Evolutionary conservation across 2,329 filamentous ascomycete genomes (phyloP), one percentile per base, ranked within the genome.

Genomic region (Aspergillus flavus): DNA sequence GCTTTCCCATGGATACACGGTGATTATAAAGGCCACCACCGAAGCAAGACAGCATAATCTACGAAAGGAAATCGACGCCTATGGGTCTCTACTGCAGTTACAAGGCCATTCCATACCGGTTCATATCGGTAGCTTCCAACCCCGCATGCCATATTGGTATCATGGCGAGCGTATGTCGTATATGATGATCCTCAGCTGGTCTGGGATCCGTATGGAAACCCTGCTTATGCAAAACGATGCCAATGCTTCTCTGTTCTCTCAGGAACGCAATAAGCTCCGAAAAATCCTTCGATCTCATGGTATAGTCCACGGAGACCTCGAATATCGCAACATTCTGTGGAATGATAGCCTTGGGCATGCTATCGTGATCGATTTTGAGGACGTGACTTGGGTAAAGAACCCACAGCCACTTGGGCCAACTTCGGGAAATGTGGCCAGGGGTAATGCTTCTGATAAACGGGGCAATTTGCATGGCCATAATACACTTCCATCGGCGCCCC

Each of bases 291-390:
- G 52, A 14, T 64, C 58, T n/a, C 46, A 64, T 48, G 66, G 69
- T 54, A 64, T 68, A 45, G 21, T 65, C 36, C 65, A 72, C 26
- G 2, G 63, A 36, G 68, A 73, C 34, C 67, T 48, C 50, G 64
- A 68, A 45, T 71, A 66, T 66, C 69, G 68, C 16, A 73, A 73
- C 62, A 68, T 73, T 59, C 43, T 73, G 43, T 72, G 66, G 67
- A 64, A 73, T 66, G 61, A 70, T 19, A 21, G 23, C 0, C 23
- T 34, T 26, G 10, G 60, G 50, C 39, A 46, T 58, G 59, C 72
- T 21, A 14, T 73, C 26, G 62, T 72, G 56, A 67, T 73, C 66
- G 68, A 73, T 57, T 68, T 74, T 46, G 72, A 74, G 57, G 67
- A 71, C 23, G 23, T 73, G 61, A 63, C 66, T 54, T 67, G 64